Conservation (phyloP, 164 flowering plant genomes). For the Annona squamosa region DNA sequence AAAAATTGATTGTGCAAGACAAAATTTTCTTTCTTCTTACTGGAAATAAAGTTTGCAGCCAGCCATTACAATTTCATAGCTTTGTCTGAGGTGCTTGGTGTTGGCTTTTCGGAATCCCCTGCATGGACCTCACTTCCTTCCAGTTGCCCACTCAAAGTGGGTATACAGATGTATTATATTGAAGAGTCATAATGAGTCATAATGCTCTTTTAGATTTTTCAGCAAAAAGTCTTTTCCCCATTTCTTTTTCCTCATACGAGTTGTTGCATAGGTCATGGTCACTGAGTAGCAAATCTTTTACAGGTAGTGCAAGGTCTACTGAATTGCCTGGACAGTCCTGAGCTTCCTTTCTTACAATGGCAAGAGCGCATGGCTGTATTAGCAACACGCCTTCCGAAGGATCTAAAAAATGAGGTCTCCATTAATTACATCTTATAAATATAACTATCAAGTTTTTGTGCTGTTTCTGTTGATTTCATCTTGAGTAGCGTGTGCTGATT, state of each 20-base stretch:
- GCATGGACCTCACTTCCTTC: too few relatives aligned
- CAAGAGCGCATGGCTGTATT: conserved; percentile 95
- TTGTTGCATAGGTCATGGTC: neutral
- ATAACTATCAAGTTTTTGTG: neutral
- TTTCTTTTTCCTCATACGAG: neutral
- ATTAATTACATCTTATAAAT: neutral
- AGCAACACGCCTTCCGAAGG: conserved; percentile 90
- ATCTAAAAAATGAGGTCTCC: conserved; percentile 65
- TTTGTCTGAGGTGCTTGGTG: neutral
- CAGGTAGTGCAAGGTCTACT: conserved; percentile 95
- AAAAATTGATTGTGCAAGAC: neutral
- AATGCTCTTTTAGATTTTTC: neutral
- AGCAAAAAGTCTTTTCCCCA: neutral
- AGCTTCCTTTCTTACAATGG: conserved; percentile 99
- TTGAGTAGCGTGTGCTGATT: conserved; percentile 5
- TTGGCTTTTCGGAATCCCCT: neutral
- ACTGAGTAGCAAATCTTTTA: conserved; percentile 3
- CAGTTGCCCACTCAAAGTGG: too few relatives aligned
- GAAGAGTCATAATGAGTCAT: too few relatives aligned
- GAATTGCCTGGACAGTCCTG: conserved; percentile 89
- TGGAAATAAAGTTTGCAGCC: too few relatives aligned
- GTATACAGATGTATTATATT: too few relatives aligned
- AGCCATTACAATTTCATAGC: neutral
- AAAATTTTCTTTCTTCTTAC: too few relatives aligned
- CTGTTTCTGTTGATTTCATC: neutral